Conservation (phyloP, 371 early-diverging fungal species). For the Saksenaea vasiformis region DNA sequence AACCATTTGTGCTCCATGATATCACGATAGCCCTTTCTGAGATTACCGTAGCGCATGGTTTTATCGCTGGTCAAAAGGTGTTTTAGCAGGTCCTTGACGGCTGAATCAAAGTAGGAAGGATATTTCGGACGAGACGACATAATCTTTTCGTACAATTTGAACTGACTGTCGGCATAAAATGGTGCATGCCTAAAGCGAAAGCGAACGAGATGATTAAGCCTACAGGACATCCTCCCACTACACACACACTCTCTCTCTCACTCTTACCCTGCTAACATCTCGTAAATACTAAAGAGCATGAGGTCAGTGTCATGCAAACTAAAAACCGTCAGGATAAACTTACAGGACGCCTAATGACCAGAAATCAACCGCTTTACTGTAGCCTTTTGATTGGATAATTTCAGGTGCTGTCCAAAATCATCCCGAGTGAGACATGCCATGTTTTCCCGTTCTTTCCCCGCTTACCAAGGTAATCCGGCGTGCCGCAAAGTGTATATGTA, state of each 20-base stretch:
- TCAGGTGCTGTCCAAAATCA: slow-evolving; percentile 76
- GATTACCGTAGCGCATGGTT: slow-evolving; percentile 88
- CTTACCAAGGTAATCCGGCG: slow-evolving; percentile 87
- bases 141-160: slow-evolving; percentile 91
- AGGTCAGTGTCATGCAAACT: neutral
- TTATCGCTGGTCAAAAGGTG: slow-evolving; percentile 84
- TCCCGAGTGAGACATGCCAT: neutral
- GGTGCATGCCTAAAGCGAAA: slow-evolving; percentile 69
- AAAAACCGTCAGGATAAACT: neutral
- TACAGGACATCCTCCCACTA: no score
- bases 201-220: no score
- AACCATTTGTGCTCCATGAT: slow-evolving; percentile 92
- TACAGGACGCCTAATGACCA: slow-evolving; percentile 94
- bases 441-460: neutral
- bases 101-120: slow-evolving; percentile 81
- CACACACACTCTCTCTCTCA: neutral
- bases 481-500: slow-evolving; percentile 93
- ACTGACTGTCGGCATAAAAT: slow-evolving; percentile 90
- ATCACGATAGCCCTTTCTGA: slow-evolving; percentile 78
- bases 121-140: slow-evolving; percentile 79
- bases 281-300: slow-evolving; percentile 64
- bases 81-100: slow-evolving; percentile 87
- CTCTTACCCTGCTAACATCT: slow-evolving; percentile 83
- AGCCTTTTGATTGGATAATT: slow-evolving; percentile 94
- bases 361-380: slow-evolving; percentile 96